Base-by-base conservation (phyloP, 257 asterid genomes). In the Solanum pinnatisectum region DNA sequence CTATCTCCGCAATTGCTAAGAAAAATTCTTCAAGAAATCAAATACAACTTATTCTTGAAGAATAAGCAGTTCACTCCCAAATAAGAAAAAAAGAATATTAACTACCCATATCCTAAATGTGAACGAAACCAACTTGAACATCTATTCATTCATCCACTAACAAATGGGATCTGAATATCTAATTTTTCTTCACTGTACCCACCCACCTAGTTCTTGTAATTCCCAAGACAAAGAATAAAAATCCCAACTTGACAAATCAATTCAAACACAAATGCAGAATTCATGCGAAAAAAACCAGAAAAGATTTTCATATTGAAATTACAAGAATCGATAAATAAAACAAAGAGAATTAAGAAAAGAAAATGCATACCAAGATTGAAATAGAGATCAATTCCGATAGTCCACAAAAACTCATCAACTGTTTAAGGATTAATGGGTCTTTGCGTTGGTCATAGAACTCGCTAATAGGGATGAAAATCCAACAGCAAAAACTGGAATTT, bases 221-320 rank as follows among this genome's bases (percentile, higher is more conserved):
- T n/a, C n/a, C n/a, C 88, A 86, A 86, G 68, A 30, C 32, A 86
- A 13, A 71, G 63, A n/a, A 25, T 79, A 90, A 88, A 86, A 89
- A 74, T 87, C 89, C 84, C 87, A 70, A 42, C 89, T 89, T 89
- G 86, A 89, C 40, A 88, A 92, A 90, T 93, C 93, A 93, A 91
- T 52, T 30, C 89, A 90, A 85, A 74, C 60, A 77, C 23, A 39
- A 77, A 1, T 13, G 22, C 6, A 25, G 11, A 78, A 78, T n/a
- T 42, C 35, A 23, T 40, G 16, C 10, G 56, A 25, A 74, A 46
- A 87, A n/a, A n/a, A n/a, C n/a, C n/a, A n/a, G n/a, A 87, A 87
- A 77, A 78, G 72, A 84, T 23, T 36, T 10, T 68, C 22, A 67
- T 4, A 56, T 14, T 27, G 4, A 27, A 33, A 14, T 15, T 13